phyloP scores from a whole-genome alignment of 441 rosid genomes.

The Melianthus villosus region DNA sequence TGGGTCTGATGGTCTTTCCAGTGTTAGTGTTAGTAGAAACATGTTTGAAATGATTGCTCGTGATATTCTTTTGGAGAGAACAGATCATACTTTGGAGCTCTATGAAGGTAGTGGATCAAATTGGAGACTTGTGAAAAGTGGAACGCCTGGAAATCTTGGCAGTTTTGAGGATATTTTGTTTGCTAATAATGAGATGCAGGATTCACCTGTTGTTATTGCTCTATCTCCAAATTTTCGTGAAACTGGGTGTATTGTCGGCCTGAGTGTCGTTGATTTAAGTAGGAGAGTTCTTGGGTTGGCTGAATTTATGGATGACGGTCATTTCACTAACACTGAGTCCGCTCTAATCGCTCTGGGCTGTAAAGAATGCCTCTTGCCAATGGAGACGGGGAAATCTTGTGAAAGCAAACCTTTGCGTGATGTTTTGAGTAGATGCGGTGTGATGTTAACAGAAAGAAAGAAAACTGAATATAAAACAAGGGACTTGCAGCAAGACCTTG shows the following conservation, averaged over 20 bases:
- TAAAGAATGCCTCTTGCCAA: conserved; percentile 85
- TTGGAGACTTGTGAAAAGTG: conserved; percentile 73
- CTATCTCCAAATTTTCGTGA: conserved; percentile 49
- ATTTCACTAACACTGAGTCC: conserved; percentile 78
- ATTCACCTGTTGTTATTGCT: conserved; percentile 72
- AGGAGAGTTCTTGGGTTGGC: conserved; percentile 66
- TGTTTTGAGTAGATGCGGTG: conserved; percentile 54
- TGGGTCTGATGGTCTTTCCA: conserved; percentile 64
- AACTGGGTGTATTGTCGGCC: conserved; percentile 52
- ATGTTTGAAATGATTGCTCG: conserved; percentile 83
- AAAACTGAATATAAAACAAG: conserved; percentile 68
- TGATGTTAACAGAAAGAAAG: conserved; percentile 84
- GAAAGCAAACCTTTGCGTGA: conserved; percentile 45
- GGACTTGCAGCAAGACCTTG: conserved; percentile 78
- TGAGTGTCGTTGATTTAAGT: conserved; percentile 74
- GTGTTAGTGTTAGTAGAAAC: conserved; percentile 65
- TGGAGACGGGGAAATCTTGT: conserved; percentile 41
- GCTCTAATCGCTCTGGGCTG: conserved; percentile 85
- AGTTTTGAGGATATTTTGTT: conserved; percentile 91
- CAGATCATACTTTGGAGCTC: conserved; percentile 76
- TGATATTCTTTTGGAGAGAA: conserved; percentile 80
- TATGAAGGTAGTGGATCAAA: conserved; percentile 89
- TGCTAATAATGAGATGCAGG: conserved; percentile 92
- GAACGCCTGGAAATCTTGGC: conserved; percentile 87
- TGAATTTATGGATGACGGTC: conserved; percentile 89